Evolutionary conservation across 768 basidiomycete genomes (phyloP).

Genomic region (Boletus subparvulus): DNA sequence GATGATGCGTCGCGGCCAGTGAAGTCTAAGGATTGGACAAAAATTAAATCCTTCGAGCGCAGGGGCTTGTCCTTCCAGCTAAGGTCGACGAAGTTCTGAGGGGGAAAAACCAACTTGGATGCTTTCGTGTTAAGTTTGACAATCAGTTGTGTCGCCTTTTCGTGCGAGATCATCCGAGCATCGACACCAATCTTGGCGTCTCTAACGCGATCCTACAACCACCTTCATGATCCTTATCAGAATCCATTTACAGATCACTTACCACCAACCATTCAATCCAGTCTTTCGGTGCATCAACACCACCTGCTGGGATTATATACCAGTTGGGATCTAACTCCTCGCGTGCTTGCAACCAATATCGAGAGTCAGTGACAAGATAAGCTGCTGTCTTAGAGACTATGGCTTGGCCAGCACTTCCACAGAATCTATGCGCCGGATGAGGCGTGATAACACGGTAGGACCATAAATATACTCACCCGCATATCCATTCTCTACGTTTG

Average conservation of each 20-base stretch:
- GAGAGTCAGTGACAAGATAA: conserved; percentile 76
- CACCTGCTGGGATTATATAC: conserved; percentile 61
- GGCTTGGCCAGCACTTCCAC: conserved; percentile 69
- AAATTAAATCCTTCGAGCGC: conserved; percentile 64
- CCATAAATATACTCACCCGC: conserved; percentile 52
- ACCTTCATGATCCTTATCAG: background rate
- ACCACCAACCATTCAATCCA: conserved; percentile 83
- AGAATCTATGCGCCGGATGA: conserved; percentile 45
- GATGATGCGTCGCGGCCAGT: conserved; percentile 61
- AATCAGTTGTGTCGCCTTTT: conserved; percentile 62
- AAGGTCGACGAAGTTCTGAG: conserved; percentile 81
- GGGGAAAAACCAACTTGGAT: conserved; percentile 75
- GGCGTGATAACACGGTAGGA: conserved; percentile 25
- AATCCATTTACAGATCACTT: conserved; percentile 20
- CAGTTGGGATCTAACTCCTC: conserved; percentile 73
- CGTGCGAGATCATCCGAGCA: conserved; percentile 77
- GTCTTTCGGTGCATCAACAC: conserved; percentile 53
- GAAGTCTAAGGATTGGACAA: conserved; percentile 69
- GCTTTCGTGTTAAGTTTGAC: conserved; percentile 50
- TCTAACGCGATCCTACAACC: conserved; percentile 37
- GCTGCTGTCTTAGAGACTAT: conserved; percentile 65
- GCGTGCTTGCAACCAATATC: conserved; percentile 80
- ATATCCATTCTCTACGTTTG: conserved; percentile 75
- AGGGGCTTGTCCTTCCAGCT: conserved; percentile 77
- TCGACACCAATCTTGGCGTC: conserved; percentile 74